phyloP scores from a whole-genome alignment of 1,284 basidiomycete genomes.

The Apiotrichum gamsii region DNA sequence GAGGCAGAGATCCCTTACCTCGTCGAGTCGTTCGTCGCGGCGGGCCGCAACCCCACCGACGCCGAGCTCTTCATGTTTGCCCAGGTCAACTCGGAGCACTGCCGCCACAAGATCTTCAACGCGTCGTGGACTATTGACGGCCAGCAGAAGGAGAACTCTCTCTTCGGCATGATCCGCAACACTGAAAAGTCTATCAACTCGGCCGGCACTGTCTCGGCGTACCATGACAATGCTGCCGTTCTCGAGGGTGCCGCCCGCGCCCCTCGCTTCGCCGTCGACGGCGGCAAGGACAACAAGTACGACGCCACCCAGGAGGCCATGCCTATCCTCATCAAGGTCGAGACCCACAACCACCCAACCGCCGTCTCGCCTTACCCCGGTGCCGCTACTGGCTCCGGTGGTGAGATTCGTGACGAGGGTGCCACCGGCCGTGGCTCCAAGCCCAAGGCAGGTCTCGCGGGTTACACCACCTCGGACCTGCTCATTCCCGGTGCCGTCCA shows the following conservation, averaged over 20 bases:
- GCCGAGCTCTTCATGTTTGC: conserved; percentile 99
- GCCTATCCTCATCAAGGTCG: conserved; percentile 93
- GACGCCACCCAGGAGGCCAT: conserved; percentile 61
- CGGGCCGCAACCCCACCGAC: conserved; percentile 79
- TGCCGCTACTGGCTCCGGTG: conserved; percentile 94
- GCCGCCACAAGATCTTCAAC: conserved; percentile 99
- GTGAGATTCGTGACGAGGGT: conserved; percentile 97
- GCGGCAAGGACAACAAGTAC: conserved; percentile 53
- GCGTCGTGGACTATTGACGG: conserved; percentile 90
- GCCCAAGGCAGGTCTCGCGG: conserved; percentile 90
- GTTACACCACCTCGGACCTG: conserved; percentile 93
- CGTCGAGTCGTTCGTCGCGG: conserved; percentile 76
- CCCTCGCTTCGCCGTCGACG: conserved; percentile 64
- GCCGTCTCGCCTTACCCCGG: conserved; percentile 97
- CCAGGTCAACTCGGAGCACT: conserved; percentile 99
- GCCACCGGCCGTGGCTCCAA: conserved; percentile 91
- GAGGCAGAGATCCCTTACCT: conserved; percentile 89
- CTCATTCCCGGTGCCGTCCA: conserved; percentile 79
- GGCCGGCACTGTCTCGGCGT: conserved; percentile 84
- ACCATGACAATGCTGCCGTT: conserved; percentile 97
- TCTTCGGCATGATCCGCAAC: conserved; percentile 98
- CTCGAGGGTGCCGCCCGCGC: conserved; percentile 66
- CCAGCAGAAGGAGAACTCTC: conserved; percentile 60
- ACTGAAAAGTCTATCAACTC: conserved; percentile 71
- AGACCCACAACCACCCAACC: conserved; percentile 99